phyloP scores from a whole-genome alignment of 2,329 filamentous ascomycete species.

The Apiospora arundinis region DNA sequence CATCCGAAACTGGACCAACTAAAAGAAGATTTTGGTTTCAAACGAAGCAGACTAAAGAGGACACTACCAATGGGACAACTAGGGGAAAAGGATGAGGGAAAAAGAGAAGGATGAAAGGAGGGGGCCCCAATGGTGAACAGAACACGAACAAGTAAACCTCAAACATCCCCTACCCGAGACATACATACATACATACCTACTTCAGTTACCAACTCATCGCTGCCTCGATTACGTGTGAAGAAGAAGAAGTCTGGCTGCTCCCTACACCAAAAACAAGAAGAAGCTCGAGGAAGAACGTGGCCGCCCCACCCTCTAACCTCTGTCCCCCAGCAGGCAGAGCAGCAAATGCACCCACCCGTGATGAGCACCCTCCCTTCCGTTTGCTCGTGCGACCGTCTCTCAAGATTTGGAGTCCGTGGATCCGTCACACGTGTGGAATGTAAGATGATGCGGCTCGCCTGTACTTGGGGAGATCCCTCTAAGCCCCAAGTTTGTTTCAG shows the following conservation, averaged over 20 bases:
- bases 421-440: neutral
- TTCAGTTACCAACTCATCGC: neutral
- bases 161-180: neutral
- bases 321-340: neutral
- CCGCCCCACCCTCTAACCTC: neutral
- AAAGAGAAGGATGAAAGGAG: neutral
- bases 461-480: neutral
- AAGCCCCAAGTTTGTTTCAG: neutral
- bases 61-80: no score
- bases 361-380: neutral
- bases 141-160: neutral
- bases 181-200: neutral
- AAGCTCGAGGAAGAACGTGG: conserved; percentile 4
- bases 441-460: conserved; percentile 6
- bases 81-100: neutral
- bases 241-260: neutral
- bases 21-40: neutral
- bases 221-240: neutral
- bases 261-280: neutral
- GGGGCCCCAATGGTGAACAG: neutral
- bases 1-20: no score
- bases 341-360: neutral
- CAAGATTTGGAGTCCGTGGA: neutral
- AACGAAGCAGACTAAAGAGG: no score
- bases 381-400: neutral